Conservation (phyloP, 768 basidiomycete species). For the Lyophyllum semitale region DNA sequence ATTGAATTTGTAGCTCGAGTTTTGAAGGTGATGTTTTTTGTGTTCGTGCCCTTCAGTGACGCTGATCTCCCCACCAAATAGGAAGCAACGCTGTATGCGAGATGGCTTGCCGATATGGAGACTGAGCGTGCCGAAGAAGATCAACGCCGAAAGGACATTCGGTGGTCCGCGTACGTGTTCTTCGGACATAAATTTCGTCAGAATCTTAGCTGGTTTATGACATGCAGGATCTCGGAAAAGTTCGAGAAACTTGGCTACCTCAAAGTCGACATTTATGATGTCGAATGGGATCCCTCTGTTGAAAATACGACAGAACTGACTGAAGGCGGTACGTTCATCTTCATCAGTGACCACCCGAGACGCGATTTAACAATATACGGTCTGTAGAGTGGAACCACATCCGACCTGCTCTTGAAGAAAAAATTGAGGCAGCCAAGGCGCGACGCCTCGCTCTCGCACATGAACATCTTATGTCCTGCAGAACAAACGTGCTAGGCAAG, state of each 20-base stretch:
- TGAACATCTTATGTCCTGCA: too few species aligned
- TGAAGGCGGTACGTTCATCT: constrained; percentile 24
- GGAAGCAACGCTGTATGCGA: too few species aligned
- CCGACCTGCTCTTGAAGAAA: constrained; percentile 18
- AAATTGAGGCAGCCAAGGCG: constrained; percentile 3
- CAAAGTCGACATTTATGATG: constrained; percentile 8
- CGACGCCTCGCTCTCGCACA: constrained; percentile 10
- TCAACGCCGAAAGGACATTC: too few species aligned
- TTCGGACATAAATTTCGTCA: too few species aligned
- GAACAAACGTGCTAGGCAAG: not conserved
- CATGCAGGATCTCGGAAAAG: constrained; percentile 16
- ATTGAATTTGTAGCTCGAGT: constrained; percentile 15
- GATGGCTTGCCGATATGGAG: too few species aligned
- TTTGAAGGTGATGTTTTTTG: not conserved
- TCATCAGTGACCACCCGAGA: not conserved
- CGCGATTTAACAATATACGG: not conserved
- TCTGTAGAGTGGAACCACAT: constrained; percentile 25
- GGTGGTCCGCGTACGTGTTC: not conserved
- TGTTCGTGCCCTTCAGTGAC: too few species aligned
- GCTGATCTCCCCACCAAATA: too few species aligned
- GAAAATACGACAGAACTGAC: constrained; percentile 19
- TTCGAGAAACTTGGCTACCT: constrained; percentile 21
- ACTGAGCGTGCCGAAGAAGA: too few species aligned
- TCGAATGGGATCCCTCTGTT: not conserved
- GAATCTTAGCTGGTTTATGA: not conserved